Evolutionary conservation across 2,329 filamentous ascomycete genomes (phyloP).

Genomic region (Pseudogymnoascus sp.): DNA sequence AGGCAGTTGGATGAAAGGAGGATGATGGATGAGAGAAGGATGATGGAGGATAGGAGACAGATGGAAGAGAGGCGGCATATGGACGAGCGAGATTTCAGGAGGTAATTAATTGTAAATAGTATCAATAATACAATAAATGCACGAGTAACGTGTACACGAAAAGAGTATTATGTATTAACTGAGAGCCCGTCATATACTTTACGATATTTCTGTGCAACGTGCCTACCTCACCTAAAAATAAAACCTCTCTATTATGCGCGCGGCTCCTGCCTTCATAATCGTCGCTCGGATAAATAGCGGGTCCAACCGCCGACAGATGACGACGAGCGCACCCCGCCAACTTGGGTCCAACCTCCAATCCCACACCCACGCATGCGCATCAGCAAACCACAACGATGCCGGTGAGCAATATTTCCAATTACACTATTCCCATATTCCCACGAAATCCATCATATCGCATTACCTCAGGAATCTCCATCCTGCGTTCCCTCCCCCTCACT

Average conservation of each 20-base stretch:
- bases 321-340: conserved; percentile 4
- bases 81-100: conserved; percentile 5
- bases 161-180: neutral
- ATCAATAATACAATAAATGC: conserved; percentile 4
- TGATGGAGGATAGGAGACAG: conserved; percentile 5
- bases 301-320: conserved; percentile 8
- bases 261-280: neutral
- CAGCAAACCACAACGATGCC: conserved; percentile 8
- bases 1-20: neutral
- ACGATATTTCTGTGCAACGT: neutral
- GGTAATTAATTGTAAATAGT: conserved; percentile 8
- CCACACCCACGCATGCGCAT: conserved; percentile 6
- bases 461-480: neutral
- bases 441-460: neutral
- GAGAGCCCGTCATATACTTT: neutral
- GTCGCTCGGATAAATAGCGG: conserved; percentile 3
- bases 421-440: neutral
- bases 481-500: neutral
- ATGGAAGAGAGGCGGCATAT: neutral
- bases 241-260: neutral
- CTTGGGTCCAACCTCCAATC: neutral
- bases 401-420: neutral
- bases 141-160: conserved; percentile 4
- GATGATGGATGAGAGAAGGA: neutral
- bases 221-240: neutral